Conservation (phyloP, 371 early-diverging fungal genomes). For the Rhizopus delemar region DNA sequence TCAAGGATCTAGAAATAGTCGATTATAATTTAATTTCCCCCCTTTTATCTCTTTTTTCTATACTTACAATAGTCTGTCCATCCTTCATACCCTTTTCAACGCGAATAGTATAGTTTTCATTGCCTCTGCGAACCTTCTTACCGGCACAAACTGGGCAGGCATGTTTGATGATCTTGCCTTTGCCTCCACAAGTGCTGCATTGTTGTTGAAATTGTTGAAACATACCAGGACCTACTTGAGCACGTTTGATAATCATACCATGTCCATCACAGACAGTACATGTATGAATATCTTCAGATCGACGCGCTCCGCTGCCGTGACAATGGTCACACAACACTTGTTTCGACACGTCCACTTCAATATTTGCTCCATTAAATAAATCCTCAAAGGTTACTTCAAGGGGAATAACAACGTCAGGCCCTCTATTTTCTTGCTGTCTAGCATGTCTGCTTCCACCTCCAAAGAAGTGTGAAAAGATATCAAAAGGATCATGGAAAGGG, state of each 20-base stretch:
- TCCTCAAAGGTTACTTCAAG: slow-evolving; percentile 88
- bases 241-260: slow-evolving; percentile 81
- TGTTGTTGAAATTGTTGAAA: slow-evolving; percentile 91
- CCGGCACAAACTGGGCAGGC: slow-evolving; percentile 87
- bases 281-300: slow-evolving; percentile 77
- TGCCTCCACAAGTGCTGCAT: slow-evolving; percentile 89
- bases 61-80: slow-evolving; percentile 70
- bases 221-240: slow-evolving; percentile 90
- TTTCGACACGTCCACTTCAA: slow-evolving; percentile 90
- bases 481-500: slow-evolving; percentile 88
- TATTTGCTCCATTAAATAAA: slow-evolving; percentile 77
- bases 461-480: slow-evolving; percentile 91
- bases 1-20: slow-evolving; percentile 61
- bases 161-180: slow-evolving; percentile 80
- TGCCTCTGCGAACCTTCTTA: slow-evolving; percentile 79
- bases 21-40: not conserved
- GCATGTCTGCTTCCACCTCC: slow-evolving; percentile 57
- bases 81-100: slow-evolving; percentile 89
- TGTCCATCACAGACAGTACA: slow-evolving; percentile 81
- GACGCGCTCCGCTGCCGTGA: slow-evolving; percentile 90
- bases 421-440: slow-evolving; percentile 69
- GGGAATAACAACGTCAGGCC: slow-evolving; percentile 75
- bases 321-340: slow-evolving; percentile 93
- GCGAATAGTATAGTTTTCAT: slow-evolving; percentile 76
- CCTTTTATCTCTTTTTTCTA: not conserved